Evolutionary conservation across 129 eudicot species (phyloP).

Genomic region (Dittrichia graveolens): DNA sequence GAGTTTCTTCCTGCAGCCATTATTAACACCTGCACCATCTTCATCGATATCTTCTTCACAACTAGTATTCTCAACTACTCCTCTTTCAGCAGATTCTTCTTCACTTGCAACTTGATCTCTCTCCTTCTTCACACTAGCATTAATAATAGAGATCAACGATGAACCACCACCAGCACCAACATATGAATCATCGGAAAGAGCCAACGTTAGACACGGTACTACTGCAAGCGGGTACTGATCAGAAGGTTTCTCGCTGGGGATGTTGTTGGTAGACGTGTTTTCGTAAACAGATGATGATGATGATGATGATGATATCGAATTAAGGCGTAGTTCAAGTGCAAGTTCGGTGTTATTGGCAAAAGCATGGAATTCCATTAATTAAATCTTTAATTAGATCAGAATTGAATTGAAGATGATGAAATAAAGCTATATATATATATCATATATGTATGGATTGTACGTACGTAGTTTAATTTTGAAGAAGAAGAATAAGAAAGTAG

Average conservation of each 20-base stretch:
- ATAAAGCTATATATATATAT: background rate
- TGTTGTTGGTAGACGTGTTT: background rate
- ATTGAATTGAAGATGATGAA: background rate
- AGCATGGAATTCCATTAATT: slow-evolving; percentile 57
- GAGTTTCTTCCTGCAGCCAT: slow-evolving; percentile 63
- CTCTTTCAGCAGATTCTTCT: slow-evolving; percentile 55
- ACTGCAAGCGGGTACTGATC: slow-evolving; percentile 33
- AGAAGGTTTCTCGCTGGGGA: slow-evolving; percentile 23
- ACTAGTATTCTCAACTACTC: background rate
- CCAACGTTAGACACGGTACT: slow-evolving; percentile 82
- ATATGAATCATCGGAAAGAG: slow-evolving; percentile 48
- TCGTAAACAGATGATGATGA: slow-evolving; percentile 29
- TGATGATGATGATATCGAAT: slow-evolving; percentile 30
- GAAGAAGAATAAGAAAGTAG: background rate
- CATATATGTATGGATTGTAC: background rate
- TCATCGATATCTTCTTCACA: slow-evolving; percentile 34
- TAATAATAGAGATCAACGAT: slow-evolving; percentile 44
- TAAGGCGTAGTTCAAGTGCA: slow-evolving; percentile 58
- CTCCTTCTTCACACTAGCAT: slow-evolving; percentile 73
- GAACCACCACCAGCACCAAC: slow-evolving; percentile 51
- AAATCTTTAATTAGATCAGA: background rate
- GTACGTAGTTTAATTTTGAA: too few species aligned
- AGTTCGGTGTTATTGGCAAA: slow-evolving; percentile 50
- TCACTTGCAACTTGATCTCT: slow-evolving; percentile 55
- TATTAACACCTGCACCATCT: slow-evolving; percentile 53